Evolutionary conservation across 768 basidiomycete genomes (phyloP).

Genomic region (Pisolithus microcarpus): DNA sequence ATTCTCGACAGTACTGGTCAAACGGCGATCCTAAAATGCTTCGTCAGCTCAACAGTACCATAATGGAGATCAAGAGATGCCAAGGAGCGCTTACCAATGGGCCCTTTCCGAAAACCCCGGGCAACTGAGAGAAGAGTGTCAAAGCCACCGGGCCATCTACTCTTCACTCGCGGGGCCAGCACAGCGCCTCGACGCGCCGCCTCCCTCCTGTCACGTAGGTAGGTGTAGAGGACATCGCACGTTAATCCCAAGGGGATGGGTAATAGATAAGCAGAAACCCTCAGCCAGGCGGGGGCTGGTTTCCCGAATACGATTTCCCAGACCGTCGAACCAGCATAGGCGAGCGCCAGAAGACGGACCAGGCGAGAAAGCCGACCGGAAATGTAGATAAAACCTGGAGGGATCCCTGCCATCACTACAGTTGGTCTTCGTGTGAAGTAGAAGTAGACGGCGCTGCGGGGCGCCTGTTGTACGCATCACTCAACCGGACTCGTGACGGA

Average conservation of each 20-base stretch:
- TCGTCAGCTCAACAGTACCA: not conserved
- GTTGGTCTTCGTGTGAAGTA: too few species aligned
- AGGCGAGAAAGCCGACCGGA: constrained; percentile 20
- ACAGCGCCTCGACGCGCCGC: constrained; percentile 5
- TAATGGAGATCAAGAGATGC: not conserved
- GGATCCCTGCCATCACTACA: constrained; percentile 17
- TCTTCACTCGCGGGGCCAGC: constrained; percentile 27
- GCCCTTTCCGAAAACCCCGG: constrained; percentile 18
- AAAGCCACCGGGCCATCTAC: constrained; percentile 32
- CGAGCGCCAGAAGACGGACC: constrained; percentile 12
- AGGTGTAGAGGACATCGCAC: constrained; percentile 33
- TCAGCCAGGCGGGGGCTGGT: constrained; percentile 11
- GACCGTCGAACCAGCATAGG: constrained; percentile 10
- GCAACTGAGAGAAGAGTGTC: constrained; percentile 23
- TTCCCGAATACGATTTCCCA: constrained; percentile 4
- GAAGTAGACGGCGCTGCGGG: not conserved
- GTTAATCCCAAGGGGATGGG: constrained; percentile 21
- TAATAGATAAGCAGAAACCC: constrained; percentile 9
- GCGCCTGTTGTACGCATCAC: too few species aligned
- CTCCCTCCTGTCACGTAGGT: constrained; percentile 32
- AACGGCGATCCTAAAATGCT: constrained; percentile 23
- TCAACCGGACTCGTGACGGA: too few species aligned
- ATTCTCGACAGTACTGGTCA: constrained; percentile 13
- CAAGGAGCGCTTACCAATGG: constrained; percentile 21
- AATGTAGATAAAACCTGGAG: constrained; percentile 29